Evolutionary conservation across 768 basidiomycete genomes (phyloP).

Genomic region (Amanita fuliginea): DNA sequence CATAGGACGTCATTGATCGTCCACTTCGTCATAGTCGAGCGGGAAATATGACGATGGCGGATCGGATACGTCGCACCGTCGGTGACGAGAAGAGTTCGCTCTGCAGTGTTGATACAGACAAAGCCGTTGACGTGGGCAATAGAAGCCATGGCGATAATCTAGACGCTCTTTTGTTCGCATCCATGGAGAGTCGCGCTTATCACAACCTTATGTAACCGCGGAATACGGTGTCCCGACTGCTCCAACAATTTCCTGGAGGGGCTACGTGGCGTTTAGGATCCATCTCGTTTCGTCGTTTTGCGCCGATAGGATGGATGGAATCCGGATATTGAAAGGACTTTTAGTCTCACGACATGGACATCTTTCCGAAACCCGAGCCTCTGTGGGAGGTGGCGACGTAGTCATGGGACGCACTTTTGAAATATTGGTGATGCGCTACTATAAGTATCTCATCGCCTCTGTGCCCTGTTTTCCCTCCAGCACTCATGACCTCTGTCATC

Average conservation of each 20-base stretch:
- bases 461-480: conserved; percentile 6
- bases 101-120: too few relatives aligned
- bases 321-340: neutral
- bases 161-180: neutral
- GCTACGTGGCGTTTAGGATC: neutral
- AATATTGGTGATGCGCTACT: neutral
- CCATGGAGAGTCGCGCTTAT: too few relatives aligned
- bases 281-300: too few relatives aligned
- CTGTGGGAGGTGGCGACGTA: neutral
- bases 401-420: neutral
- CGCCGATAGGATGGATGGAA: neutral
- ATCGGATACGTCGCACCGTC: neutral
- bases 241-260: neutral
- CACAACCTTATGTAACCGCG: neutral
- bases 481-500: conserved; percentile 52
- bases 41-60: neutral
- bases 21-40: neutral
- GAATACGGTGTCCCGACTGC: neutral
- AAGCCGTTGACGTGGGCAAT: neutral
- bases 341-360: neutral
- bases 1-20: neutral
- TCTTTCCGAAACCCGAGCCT: neutral
- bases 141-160: neutral
- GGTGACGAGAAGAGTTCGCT: neutral
- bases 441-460: conserved; percentile 5